A percentile compares a stretch with the other conserved stretches of the same genome.
Conservation (phyloP, 1,139 yeast genomes). For the Kodamaea fungicola region DNA sequence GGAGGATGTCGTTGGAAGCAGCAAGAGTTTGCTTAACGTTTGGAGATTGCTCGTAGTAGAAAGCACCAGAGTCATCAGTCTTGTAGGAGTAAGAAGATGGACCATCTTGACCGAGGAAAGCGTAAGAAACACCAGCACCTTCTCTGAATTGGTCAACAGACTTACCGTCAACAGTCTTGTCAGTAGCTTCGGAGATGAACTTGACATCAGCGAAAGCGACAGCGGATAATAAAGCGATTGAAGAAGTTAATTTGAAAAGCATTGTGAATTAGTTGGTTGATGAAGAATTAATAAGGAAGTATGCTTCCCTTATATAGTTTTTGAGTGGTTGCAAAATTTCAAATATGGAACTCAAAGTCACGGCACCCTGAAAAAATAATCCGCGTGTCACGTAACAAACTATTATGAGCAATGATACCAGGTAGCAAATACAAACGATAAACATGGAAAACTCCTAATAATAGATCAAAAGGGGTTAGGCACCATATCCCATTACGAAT, state of each 20-base stretch:
- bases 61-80: background rate
- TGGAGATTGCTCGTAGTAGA: background rate
- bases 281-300: background rate
- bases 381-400: too few relatives aligned
- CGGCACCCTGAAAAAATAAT: too few relatives aligned
- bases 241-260: background rate
- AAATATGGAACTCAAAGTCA: too few relatives aligned
- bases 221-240: conserved; percentile 2
- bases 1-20: conserved; percentile 11
- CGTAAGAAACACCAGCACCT: conserved; percentile 19
- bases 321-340: too few relatives aligned
- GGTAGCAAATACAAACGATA: too few relatives aligned
- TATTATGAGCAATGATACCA: too few relatives aligned
- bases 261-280: background rate
- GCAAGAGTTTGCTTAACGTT: background rate
- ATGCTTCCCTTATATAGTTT: too few relatives aligned
- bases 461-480: too few relatives aligned
- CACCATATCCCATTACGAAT: too few relatives aligned
- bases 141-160: conserved; percentile 15
- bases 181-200: conserved; percentile 6
- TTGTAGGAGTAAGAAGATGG: background rate
- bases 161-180: conserved; percentile 8
- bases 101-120: conserved; percentile 8
- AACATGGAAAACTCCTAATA: too few relatives aligned
- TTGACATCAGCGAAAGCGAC: conserved; percentile 3